These are phyloP conservation scores for Jatropha multifida DNA, from an alignment of 441 rosid genomes.

Conservation along the genomic window DNA sequence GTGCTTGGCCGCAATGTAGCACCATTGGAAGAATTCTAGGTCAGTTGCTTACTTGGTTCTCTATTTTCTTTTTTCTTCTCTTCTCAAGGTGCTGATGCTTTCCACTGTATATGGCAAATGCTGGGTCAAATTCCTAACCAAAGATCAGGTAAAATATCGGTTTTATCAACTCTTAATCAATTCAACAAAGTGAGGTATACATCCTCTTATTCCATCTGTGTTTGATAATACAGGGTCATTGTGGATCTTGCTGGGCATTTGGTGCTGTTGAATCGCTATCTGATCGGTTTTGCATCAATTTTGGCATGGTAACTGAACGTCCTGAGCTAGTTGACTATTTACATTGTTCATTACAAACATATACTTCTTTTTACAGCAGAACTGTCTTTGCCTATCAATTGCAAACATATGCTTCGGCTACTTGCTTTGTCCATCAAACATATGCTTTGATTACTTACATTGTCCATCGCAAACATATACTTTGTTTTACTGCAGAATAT, in stretches of 20 bases:
- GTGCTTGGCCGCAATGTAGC: constrained; percentile 75
- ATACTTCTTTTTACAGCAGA: constrained; percentile 45
- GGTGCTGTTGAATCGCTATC: constrained; percentile 92
- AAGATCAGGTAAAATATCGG: constrained; percentile 62
- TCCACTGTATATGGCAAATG: constrained; percentile 27
- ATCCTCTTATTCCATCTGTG: constrained; percentile 17
- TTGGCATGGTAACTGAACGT: constrained; percentile 55
- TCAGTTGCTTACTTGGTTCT: constrained; percentile 28
- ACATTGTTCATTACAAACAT: neutral
- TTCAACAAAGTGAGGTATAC: neutral
- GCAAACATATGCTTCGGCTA: constrained; percentile 74
- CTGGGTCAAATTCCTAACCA: constrained; percentile 26
- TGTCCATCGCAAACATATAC: neutral
- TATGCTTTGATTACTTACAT: neutral
- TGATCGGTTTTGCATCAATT: constrained; percentile 90
- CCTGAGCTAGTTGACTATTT: neutral
- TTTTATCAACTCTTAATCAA: neutral
- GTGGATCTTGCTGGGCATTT: constrained; percentile 99
- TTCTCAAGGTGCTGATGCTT: constrained; percentile 30
- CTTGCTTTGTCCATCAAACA: neutral
- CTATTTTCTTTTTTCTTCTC: neutral
- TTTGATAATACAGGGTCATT: constrained; percentile 72
- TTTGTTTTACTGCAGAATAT: constrained; percentile 56
- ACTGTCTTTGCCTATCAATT: constrained; percentile 81
- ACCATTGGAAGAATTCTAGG: constrained; percentile 84